Base-by-base conservation (phyloP, 2,329 filamentous ascomycete genomes). In the Sporothrix schenckii region DNA sequence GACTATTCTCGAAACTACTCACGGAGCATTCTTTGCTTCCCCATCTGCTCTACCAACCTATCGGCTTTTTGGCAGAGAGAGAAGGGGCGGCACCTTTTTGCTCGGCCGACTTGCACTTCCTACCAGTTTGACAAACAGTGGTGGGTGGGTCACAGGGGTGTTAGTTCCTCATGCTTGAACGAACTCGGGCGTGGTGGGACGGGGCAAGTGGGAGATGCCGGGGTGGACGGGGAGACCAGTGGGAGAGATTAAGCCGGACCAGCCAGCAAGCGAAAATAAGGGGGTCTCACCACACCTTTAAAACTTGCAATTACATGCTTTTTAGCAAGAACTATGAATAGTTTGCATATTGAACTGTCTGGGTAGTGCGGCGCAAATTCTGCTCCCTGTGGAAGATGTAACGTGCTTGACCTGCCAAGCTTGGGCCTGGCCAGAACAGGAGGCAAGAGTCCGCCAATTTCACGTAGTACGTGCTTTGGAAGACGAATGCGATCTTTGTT, bases 211-310 rank as follows among this genome's bases (percentile, higher is more conserved):
- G 54, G 56, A 34, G 11, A 7, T 14, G 34, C 34, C n/a, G 34
- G 56, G 56, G 34, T 9, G 34, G n/a, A 21, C 4, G 21, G 50
- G 21, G 34, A 39, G 13, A 49, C 13, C 27, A 44, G 34, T 24
- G 34, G 34, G 34, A 19, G 56, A 60, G 30, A 60, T 41, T 41
- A 41, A 60, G 34, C 56, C 34, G 34, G 34, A 60, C 56, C 56
- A 60, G 34, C 34, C 34, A 60, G 30, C 30, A n/a, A 41, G 34
- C 13, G 50, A 16, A n/a, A 24, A 21, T 21, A 44, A 44, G 16
- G 19, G 56, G 34, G 56, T n/a, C 19, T 21, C 34, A 24, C 34
- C 34, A 34, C 56, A 60, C 56, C 34, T 24, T 60, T 60, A 34
- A 44, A 60, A 24, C 34, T 44, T 44, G n/a, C 34, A 21, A 10